These are phyloP conservation scores for Talaromyces sp. DNA, from an alignment of 2,329 filamentous ascomycete genomes.

Conservation along the genomic window DNA sequence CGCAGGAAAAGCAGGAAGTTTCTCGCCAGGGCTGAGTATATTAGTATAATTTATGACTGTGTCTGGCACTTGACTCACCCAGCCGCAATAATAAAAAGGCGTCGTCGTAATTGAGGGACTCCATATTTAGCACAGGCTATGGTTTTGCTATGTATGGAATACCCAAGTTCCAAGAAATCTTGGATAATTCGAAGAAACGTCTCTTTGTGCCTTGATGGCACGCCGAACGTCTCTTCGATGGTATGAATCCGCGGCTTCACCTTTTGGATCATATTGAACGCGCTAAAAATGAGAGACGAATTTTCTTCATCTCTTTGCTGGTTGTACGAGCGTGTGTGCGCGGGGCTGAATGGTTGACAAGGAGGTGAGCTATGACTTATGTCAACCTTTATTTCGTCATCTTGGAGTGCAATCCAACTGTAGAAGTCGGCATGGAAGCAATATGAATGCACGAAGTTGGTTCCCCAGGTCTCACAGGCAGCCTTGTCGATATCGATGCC, in stretches of 20 bases:
- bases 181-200: slow-evolving; percentile 59
- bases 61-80: slow-evolving; percentile 37
- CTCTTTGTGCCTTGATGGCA: slow-evolving; percentile 50
- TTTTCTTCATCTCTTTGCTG: slow-evolving; percentile 62
- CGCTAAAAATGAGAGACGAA: slow-evolving; percentile 49
- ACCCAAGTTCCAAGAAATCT: slow-evolving; percentile 56
- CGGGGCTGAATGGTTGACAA: slow-evolving; percentile 70
- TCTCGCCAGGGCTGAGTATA: slow-evolving; percentile 60
- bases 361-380: slow-evolving; percentile 71
- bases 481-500: slow-evolving; percentile 59
- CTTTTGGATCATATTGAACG: slow-evolving; percentile 52
- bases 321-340: slow-evolving; percentile 52
- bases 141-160: slow-evolving; percentile 65
- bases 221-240: slow-evolving; percentile 71
- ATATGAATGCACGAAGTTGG: slow-evolving; percentile 50
- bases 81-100: slow-evolving; percentile 50
- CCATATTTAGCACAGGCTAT: slow-evolving; percentile 49
- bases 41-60: neutral
- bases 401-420: slow-evolving; percentile 32
- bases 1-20: slow-evolving; percentile 59
- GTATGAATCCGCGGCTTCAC: slow-evolving; percentile 65
- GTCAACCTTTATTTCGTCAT: slow-evolving; percentile 50
- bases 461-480: slow-evolving; percentile 54
- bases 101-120: slow-evolving; percentile 44
- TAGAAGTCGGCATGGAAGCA: slow-evolving; percentile 44